Evolutionary conservation across 192 early-diverging fungal genomes (phyloP).

Genomic region (Nowakowskiella sp.): DNA sequence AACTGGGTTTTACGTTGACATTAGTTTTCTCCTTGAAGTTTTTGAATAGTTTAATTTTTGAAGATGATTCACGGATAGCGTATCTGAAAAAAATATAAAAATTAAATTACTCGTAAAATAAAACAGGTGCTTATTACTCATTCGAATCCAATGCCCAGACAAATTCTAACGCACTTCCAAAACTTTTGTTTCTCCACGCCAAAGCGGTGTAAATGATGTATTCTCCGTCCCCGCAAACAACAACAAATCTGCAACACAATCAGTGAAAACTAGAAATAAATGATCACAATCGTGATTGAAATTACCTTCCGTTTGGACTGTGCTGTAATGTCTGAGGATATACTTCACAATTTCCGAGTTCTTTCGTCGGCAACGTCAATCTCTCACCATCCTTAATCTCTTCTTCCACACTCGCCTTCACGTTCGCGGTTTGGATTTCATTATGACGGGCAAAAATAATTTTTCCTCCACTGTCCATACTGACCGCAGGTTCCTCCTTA

Average conservation of each 20-base stretch:
- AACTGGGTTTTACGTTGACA: slow-evolving; percentile 51
- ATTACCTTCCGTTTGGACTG: slow-evolving; percentile 84
- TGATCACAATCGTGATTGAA: background rate
- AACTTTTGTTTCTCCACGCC: slow-evolving; percentile 99
- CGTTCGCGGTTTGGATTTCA: slow-evolving; percentile 91
- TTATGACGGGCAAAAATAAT: slow-evolving; percentile 98
- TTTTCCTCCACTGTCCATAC: slow-evolving; percentile 93
- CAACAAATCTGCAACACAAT: slow-evolving; percentile 63
- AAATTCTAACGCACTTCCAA: slow-evolving; percentile 90
- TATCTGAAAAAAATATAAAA: slow-evolving; percentile 41
- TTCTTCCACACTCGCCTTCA: slow-evolving; percentile 78
- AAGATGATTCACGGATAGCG: slow-evolving; percentile 89
- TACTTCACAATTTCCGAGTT: slow-evolving; percentile 95
- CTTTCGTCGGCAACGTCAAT: slow-evolving; percentile 75
- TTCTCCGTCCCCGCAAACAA: slow-evolving; percentile 97
- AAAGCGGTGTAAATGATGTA: slow-evolving; percentile 99
- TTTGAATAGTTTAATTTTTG: slow-evolving; percentile 84
- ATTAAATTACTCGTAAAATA: background rate
- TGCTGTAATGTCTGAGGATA: slow-evolving; percentile 94
- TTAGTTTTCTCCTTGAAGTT: slow-evolving; percentile 89
- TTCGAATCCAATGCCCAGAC: slow-evolving; percentile 97
- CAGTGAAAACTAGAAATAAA: slow-evolving; percentile 7
- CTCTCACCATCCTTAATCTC: slow-evolving; percentile 88
- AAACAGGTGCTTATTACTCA: slow-evolving; percentile 42
- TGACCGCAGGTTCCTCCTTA: slow-evolving; percentile 89